Base-by-base conservation (phyloP, 2,329 filamentous ascomycete species). In the Nemania diffusa region DNA sequence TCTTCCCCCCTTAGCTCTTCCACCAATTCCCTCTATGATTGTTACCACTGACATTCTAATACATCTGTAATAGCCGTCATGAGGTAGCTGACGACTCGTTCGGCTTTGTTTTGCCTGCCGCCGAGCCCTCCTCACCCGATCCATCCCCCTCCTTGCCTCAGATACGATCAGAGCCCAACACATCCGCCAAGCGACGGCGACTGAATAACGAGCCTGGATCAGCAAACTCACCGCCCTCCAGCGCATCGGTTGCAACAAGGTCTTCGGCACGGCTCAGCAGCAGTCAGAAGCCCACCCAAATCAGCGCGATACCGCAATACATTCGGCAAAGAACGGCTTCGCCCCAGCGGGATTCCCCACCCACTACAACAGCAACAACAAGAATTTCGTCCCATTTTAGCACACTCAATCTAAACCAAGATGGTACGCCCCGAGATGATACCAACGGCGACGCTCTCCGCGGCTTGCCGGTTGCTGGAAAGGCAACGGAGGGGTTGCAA, bases 1-100 rank as follows among this genome's bases (percentile, higher is more conserved):
- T 11, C 20, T 62, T 20, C 20, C 34, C n/a, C 29, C 22, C 32
- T 44, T 26, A n/a, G n/a, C 44, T n/a, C 22, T 46, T 11, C 8
- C 17, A 7, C 9, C 24, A n/a, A 5, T 8, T 17, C 24, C 13
- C n/a, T 26, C 51, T 11, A 9, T 20, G 51, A 65, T 40, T 17
- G 8, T 11, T 15, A 40, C 17, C 15, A 2, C 13, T 20, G 42
- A n/a, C n/a, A n/a, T 50, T 57, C 71, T 71, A 52, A 75, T 57
- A 17, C 11, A 27, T 50, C 17, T 0, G 5, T 50, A 53, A 52
- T 65, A 87, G 84, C 71, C 83, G 84, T 71, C 84, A 86, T 64
- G 84, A 89, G 74, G 81, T 90, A 15, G 86, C 83, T 69, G 86
- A 90, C 69, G 83, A 88, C 11, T 87, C 87, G 5, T 90, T 91